Conservation (phyloP, 331 rosid species). For the Quercus tomentella region DNA sequence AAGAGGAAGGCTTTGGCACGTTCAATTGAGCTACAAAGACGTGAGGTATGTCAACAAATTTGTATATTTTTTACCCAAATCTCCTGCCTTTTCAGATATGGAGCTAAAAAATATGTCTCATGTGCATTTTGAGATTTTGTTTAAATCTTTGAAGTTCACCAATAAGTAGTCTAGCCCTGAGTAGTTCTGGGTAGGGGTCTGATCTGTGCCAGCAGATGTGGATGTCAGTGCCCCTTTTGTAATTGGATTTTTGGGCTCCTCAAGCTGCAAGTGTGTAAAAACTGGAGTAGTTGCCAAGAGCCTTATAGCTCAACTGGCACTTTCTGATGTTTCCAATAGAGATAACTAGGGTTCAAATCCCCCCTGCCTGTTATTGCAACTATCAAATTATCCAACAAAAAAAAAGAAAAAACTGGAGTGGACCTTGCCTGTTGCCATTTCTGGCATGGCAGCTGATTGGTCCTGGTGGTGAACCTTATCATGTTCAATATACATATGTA, state of each 20-base stretch:
- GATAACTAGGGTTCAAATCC: too few relatives aligned
- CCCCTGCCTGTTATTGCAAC: too few relatives aligned
- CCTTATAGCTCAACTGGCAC: too few relatives aligned
- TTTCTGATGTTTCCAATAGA: too few relatives aligned
- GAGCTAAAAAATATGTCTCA: not conserved
- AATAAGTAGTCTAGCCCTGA: not conserved
- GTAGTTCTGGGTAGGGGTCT: not conserved
- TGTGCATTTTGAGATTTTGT: not conserved
- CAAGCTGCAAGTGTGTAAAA: not conserved
- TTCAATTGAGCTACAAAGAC: slow-evolving; percentile 93
- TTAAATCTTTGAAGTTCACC: not conserved
- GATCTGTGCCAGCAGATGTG: not conserved
- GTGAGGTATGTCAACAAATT: slow-evolving; percentile 50
- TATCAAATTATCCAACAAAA: too few relatives aligned
- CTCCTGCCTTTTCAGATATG: not conserved
- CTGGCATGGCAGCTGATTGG: not conserved
- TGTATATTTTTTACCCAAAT: not conserved
- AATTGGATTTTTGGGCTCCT: not conserved
- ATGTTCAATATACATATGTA: not conserved
- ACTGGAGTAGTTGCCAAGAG: too few relatives aligned
- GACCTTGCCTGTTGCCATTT: not conserved
- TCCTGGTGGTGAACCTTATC: not conserved
- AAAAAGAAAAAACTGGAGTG: too few relatives aligned
- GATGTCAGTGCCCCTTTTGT: not conserved
- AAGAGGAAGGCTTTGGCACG: slow-evolving; percentile 96